phyloP scores from a whole-genome alignment of 306 rosid species.

The Medicago lupulina region DNA sequence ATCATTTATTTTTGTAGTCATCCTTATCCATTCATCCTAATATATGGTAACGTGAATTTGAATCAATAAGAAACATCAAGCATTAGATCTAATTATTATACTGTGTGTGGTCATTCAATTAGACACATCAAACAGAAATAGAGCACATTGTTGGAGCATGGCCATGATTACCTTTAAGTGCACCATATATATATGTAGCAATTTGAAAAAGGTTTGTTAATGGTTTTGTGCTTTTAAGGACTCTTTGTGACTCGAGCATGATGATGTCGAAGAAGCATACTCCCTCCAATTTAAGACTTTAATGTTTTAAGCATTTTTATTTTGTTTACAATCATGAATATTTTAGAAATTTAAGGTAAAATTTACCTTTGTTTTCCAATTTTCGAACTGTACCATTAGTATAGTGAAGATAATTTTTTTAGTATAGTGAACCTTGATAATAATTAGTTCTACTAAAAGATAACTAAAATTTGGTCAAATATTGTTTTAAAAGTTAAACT shows the following conservation, averaged over 20 bases:
- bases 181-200: constrained; percentile 37
- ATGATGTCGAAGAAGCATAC: constrained; percentile 52
- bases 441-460: too few species aligned
- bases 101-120: neutral
- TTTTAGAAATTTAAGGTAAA: too few species aligned
- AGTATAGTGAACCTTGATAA: too few species aligned
- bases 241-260: constrained; percentile 52
- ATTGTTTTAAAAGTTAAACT: too few species aligned
- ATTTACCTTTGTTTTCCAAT: too few species aligned
- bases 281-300: neutral
- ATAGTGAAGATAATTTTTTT: too few species aligned
- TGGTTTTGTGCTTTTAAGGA: constrained; percentile 54
- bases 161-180: constrained; percentile 52
- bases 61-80: constrained; percentile 37
- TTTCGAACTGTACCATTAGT: too few species aligned
- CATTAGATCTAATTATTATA: constrained; percentile 26
- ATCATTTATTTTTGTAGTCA: neutral
- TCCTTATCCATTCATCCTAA: neutral
- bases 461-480: too few species aligned
- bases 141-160: constrained; percentile 41
- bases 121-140: too few species aligned
- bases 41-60: constrained; percentile 15
- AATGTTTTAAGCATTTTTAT: neutral
- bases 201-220: constrained; percentile 42
- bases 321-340: too few species aligned